Base-by-base conservation (phyloP, 441 rosid species). In the Bruguiera hainesii region DNA sequence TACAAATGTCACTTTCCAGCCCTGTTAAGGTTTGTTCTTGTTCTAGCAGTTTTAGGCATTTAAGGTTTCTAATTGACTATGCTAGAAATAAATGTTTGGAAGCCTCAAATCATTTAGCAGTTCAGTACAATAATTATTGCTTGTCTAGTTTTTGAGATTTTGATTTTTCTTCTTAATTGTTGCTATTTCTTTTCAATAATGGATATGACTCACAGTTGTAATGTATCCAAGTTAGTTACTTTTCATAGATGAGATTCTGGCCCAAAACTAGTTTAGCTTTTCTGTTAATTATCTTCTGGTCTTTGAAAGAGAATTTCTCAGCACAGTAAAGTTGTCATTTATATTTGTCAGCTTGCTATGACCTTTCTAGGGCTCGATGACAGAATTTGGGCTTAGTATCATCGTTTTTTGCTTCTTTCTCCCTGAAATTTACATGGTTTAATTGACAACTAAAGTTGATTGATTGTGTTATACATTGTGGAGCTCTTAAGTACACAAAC, bases 1-100 rank as follows among this genome's bases (percentile, higher is more conserved):
- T 84, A 75, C 85, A 81, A 75, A 82, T 86, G 76, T 65, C 85
- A 59, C 89, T 95, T 72, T 87, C 93, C 58, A 85, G 82, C 78
- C 96, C 95, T 20, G 77, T 86, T 37, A 77, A 88, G 97, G 99
- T 88, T 59, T 53, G 75, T 64, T 56, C 57, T 68, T 64, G 50
- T 39, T 29, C 29, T 61, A 70, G 21, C 30, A 30, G 61, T 61
- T 25, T 63, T 72, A 57, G 35, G 20, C 49, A 62, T 39, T 55
- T 26, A 52, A 67, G 31, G 63, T 58, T 9, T 21, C 37, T 23
- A 46, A 31, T 21, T 59, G 61, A 19, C 49, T 37, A 18, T 15
- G 8, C 48, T 10, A 20, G 55, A 65, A 33, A n/a, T 15, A 20
- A 11, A 42, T 42, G 48, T 42, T 11, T 42, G 48, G 18, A 42